Conservation (phyloP, 2,329 filamentous ascomycete species). For the Endocalyx cinctus region DNA sequence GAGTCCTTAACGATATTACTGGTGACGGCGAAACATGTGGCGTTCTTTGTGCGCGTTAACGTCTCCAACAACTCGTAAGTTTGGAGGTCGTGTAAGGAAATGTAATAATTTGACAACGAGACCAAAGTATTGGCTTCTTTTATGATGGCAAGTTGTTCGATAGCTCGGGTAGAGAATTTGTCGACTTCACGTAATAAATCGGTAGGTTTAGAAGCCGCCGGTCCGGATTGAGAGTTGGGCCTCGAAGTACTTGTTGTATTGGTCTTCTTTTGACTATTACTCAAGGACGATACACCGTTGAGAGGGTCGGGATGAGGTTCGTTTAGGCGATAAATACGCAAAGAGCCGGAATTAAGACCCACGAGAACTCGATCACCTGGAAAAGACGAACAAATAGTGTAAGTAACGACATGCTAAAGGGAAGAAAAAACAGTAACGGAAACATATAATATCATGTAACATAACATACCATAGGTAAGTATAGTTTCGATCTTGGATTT, state of each 20-base stretch:
- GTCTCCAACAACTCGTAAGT: constrained; percentile 78
- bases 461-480: constrained; percentile 73
- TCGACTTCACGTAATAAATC: constrained; percentile 89
- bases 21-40: constrained; percentile 84
- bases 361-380: constrained; percentile 85
- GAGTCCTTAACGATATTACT: constrained; percentile 92
- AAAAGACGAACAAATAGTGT: constrained; percentile 2
- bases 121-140: constrained; percentile 92
- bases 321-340: constrained; percentile 90
- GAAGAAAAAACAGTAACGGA: constrained; percentile 3
- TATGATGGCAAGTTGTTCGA: constrained; percentile 92
- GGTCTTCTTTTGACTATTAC: constrained; percentile 5
- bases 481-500: constrained; percentile 97
- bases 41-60: constrained; percentile 78
- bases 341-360: constrained; percentile 80
- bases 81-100: constrained; percentile 85
- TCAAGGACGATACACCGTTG: constrained; percentile 25
- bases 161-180: constrained; percentile 82
- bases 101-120: constrained; percentile 82
- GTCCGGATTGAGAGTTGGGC: constrained; percentile 20
- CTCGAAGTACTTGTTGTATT: too few species aligned
- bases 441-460: background rate
- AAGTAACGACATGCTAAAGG: constrained; percentile 1
- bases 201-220: constrained; percentile 50
- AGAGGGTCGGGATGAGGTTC: constrained; percentile 43